Conservation (phyloP, 768 basidiomycete genomes). For the Hypholoma sublateritium region DNA sequence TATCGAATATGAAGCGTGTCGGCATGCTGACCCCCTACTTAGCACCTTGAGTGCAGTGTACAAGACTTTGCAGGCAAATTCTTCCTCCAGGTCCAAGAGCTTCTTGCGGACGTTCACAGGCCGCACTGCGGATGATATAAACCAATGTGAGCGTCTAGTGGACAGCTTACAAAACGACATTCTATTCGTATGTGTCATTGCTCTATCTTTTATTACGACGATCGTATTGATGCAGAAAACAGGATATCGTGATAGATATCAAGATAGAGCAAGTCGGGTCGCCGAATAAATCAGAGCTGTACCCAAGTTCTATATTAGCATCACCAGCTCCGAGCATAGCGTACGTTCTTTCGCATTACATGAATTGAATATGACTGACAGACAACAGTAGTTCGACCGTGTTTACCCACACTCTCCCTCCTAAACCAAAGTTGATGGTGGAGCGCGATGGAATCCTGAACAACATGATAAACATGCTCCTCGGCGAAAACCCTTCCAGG, state of each 20-base stretch:
- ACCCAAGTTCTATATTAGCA: background rate
- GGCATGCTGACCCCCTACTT: background rate
- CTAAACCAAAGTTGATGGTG: background rate
- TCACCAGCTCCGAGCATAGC: background rate
- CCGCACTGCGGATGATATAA: background rate
- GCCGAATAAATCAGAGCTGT: too few species aligned
- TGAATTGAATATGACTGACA: background rate
- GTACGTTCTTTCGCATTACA: background rate
- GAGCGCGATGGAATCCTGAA: background rate
- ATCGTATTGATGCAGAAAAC: background rate
- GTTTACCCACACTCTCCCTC: background rate
- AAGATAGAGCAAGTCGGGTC: background rate
- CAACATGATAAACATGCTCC: background rate
- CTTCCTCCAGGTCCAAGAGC: background rate
- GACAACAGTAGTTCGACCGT: background rate
- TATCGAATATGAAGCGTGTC: background rate
- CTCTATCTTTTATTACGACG: background rate
- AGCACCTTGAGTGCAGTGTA: background rate
- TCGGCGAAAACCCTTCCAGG: background rate
- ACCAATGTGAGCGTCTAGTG: conserved; percentile 4
- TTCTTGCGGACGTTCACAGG: background rate
- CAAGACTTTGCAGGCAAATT: background rate
- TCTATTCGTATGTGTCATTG: background rate
- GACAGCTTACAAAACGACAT: conserved; percentile 1
- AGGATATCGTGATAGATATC: conserved; percentile 1